A percentile compares a stretch with the other conserved stretches of the same genome.
phyloP scores from a whole-genome alignment of 108 stramenopile genomes.

The Fragilaria radians region DNA sequence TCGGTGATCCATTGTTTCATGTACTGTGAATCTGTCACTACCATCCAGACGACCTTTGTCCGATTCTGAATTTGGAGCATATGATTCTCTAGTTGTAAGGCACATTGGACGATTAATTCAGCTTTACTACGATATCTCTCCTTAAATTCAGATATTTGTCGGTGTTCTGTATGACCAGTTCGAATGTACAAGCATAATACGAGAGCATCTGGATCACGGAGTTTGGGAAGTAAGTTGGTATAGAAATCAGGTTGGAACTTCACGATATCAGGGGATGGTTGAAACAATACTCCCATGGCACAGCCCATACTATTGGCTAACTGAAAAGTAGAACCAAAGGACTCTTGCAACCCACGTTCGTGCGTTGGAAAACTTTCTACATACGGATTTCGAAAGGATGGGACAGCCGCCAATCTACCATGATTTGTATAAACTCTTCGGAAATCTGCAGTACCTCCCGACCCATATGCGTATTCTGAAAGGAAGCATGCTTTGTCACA shows the following conservation, averaged over 20 bases:
- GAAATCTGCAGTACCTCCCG: not conserved
- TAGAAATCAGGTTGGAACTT: constrained; percentile 13
- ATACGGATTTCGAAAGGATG: not conserved
- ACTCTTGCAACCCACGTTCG: not conserved
- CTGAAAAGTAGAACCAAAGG: constrained; percentile 1
- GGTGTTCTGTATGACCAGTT: constrained; percentile 7
- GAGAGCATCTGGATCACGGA: constrained; percentile 5
- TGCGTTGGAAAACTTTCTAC: not conserved
- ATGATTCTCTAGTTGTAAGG: constrained; percentile 7
- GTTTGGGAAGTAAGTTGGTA: constrained; percentile 9
- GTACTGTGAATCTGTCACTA: constrained; percentile 4
- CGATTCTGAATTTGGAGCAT: not conserved
- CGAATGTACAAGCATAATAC: constrained; percentile 17
- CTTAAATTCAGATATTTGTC: not conserved
- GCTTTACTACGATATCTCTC: not conserved
- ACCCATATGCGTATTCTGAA: not conserved
- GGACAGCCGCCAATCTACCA: not conserved
- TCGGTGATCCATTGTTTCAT: not conserved
- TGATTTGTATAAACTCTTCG: not conserved
- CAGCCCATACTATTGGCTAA: constrained; percentile 10
- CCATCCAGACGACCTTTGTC: constrained; percentile 4
- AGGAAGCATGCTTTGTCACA: not conserved
- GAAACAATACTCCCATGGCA: constrained; percentile 7
- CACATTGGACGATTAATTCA: constrained; percentile 7
- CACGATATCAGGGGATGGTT: not conserved